phyloP scores from a whole-genome alignment of 345 rosid genomes.

The Rhizophora apiculata region DNA sequence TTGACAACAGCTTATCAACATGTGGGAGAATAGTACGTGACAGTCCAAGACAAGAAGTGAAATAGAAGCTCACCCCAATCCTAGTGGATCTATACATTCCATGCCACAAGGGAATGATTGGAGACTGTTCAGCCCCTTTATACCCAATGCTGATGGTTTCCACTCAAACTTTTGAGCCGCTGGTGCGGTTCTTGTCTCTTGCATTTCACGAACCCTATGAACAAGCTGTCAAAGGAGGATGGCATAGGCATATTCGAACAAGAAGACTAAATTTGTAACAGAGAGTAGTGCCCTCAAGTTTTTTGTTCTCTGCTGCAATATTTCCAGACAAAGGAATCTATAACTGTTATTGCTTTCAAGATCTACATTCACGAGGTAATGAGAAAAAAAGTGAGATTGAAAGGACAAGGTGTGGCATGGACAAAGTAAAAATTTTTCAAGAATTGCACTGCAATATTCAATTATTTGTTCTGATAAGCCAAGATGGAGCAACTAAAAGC shows the following conservation, averaged over 20 bases:
- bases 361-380: too few species aligned
- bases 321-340: too few species aligned
- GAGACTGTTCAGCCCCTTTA: slow-evolving; percentile 53
- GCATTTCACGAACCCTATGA: slow-evolving; percentile 92
- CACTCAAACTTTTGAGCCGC: slow-evolving; percentile 66
- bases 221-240: slow-evolving; percentile 60
- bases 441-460: neutral
- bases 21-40: neutral
- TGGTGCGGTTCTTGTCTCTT: slow-evolving; percentile 82
- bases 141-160: slow-evolving; percentile 45
- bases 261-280: neutral
- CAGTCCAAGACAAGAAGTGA: slow-evolving; percentile 2
- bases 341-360: too few species aligned
- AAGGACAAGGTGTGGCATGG: neutral
- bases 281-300: too few species aligned
- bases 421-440: neutral
- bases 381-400: too few species aligned
- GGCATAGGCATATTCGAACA: neutral
- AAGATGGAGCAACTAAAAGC: neutral
- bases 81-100: slow-evolving; percentile 96
- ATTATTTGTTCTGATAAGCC: neutral
- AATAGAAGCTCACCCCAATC: slow-evolving; percentile 64
- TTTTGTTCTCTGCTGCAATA: too few species aligned
- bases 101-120: slow-evolving; percentile 90
- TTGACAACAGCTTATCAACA: neutral